These are phyloP conservation scores for Starmerella stigmatis DNA, from an alignment of 805 yeast genomes.

Conservation along the genomic window DNA sequence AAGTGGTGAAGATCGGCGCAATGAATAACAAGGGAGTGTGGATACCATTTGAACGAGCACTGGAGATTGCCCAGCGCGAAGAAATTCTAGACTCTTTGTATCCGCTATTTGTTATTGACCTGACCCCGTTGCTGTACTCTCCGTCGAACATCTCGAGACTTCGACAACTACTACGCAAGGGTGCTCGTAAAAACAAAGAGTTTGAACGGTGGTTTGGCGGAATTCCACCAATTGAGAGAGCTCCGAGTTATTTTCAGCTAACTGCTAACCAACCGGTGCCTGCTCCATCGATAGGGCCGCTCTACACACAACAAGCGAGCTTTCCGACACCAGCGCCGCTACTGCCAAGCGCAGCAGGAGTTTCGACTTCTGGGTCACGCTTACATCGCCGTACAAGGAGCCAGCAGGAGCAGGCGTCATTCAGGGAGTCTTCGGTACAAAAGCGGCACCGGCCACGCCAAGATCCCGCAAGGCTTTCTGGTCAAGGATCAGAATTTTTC, in stretches of 20 bases:
- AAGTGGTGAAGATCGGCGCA: conserved; percentile 24
- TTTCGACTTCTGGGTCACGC: no score
- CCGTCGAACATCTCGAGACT: conserved; percentile 30
- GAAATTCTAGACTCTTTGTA: conserved; percentile 20
- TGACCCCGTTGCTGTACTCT: conserved; percentile 28
- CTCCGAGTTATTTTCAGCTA: neutral
- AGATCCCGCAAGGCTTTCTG: no score
- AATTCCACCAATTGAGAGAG: conserved; percentile 9
- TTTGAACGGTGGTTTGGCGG: conserved; percentile 20
- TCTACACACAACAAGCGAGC: no score
- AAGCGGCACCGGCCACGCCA: no score
- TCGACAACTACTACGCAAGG: conserved; percentile 29
- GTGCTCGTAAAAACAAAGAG: conserved; percentile 24
- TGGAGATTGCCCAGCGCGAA: conserved; percentile 20
- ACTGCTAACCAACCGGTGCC: no score
- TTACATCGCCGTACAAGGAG: no score
- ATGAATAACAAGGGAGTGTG: conserved; percentile 26
- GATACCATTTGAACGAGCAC: conserved; percentile 26
- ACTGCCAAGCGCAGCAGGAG: no score
- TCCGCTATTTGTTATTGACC: conserved; percentile 23
- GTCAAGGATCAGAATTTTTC: no score
- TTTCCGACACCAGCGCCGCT: no score
- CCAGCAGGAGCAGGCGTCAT: no score
- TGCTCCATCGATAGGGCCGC: no score
- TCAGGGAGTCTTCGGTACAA: no score